Conservation (phyloP, 2,329 filamentous ascomycete genomes). For the Aspergillus brasiliensis region DNA sequence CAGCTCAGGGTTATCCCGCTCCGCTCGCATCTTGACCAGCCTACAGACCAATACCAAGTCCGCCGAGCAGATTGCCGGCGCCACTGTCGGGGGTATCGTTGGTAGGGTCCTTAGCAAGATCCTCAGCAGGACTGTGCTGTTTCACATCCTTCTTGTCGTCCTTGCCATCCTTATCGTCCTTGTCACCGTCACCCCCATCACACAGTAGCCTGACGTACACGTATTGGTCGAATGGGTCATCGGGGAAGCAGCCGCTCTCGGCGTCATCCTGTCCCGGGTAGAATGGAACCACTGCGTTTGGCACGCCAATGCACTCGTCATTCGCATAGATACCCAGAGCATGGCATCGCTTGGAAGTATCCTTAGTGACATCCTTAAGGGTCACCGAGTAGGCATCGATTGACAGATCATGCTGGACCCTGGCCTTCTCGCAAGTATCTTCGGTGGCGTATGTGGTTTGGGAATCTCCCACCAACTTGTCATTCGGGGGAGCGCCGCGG, state of each 20-base stretch:
- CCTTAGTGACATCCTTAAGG: slow-evolving; percentile 13
- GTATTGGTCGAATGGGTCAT: slow-evolving; percentile 11
- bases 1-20: no score
- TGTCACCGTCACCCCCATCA: neutral
- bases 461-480: neutral
- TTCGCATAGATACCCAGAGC: slow-evolving; percentile 18
- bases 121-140: no score
- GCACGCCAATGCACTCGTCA: slow-evolving; percentile 15
- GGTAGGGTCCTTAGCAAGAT: no score
- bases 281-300: slow-evolving; percentile 16
- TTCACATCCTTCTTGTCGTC: neutral
- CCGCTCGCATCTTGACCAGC: no score
- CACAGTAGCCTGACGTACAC: slow-evolving; percentile 14
- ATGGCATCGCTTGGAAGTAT: slow-evolving; percentile 13
- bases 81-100: no score
- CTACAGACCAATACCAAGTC: no score
- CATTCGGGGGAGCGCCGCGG: neutral
- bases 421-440: slow-evolving; percentile 15
- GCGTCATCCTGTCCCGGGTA: neutral
- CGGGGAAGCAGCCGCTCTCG: slow-evolving; percentile 12
- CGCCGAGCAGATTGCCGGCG: no score
- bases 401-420: slow-evolving; percentile 20
- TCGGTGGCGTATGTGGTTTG: slow-evolving; percentile 4
- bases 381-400: slow-evolving; percentile 20
- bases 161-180: neutral